Evolutionary conservation across 176 grass and related monocot genomes (phyloP), one percentile per base, ranked within the genome.

Genomic region (Avena atlantica): DNA sequence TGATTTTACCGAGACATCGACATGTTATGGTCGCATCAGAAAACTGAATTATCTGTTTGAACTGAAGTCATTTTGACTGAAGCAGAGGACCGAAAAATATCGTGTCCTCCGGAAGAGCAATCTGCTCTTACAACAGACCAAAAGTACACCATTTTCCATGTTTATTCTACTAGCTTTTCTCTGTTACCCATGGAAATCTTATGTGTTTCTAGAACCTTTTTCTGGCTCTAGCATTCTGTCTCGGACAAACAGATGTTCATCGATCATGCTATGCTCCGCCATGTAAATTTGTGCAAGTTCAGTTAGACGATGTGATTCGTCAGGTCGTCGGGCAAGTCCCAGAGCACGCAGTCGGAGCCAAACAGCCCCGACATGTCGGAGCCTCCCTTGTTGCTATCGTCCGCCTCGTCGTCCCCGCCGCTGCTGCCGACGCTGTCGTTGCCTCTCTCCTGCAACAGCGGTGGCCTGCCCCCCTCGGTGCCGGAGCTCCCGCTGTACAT

Each of bases 301-400:
- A 37, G 29, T 48, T 56, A 91, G 63, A 91, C 65, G 40, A 93
- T 81, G 64, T 86, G 87, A 78, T 95, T 99, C 25, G 92, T 86
- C 2, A 99, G 81, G 68, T 96, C 97, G 17, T 94, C 92, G 23
- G 89, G 83, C 83, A 99, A 89, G 80, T 96, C 94, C 97, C 97
- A 99, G n/a, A 96, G 87, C 2, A 94, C 85, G 24, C 92, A 96
- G 10, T 99, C 97, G 2, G 97, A 87, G 40, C 83, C 91, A 64
- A 99, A 94, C 2, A 94, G 79, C 0, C 61, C 88, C 7, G 84
- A 86, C 50, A 89, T 91, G 72, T 95, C 96, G 16, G 87, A 89
- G 42, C 81, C 89, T 14, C 87, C 90, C 25, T 87, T 86, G 66
- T 91, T 84, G 20, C 67, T 48, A 40, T 87, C 83, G 29, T 92